These are phyloP conservation scores for Teunomyces atbi DNA, from an alignment of 805 yeast species.

Conservation along the genomic window DNA sequence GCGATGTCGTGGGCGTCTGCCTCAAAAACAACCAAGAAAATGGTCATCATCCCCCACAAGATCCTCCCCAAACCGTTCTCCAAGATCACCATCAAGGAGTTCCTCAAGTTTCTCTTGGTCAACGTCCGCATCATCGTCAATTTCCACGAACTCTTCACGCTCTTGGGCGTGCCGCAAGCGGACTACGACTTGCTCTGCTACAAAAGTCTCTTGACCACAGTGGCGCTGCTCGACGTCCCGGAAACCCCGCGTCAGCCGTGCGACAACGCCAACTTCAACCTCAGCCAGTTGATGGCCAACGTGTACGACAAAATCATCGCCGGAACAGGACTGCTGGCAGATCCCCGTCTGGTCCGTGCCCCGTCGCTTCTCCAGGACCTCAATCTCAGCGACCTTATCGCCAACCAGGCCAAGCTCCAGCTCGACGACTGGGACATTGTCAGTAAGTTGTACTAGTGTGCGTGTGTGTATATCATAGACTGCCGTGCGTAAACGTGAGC, in stretches of 20 bases:
- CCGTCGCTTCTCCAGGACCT: conserved; percentile 22
- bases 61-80: conserved; percentile 41
- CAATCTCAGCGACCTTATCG: conserved; percentile 20
- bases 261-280: conserved; percentile 8
- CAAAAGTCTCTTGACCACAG: conserved; percentile 16
- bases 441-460: conserved; percentile 20
- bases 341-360: conserved; percentile 7
- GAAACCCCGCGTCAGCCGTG: conserved; percentile 10
- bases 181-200: conserved; percentile 18
- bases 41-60: conserved; percentile 40
- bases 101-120: conserved; percentile 33
- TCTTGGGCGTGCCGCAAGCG: conserved; percentile 9
- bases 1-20: background rate
- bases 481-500: conserved; percentile 1
- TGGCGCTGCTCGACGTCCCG: conserved; percentile 14
- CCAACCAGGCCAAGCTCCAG: conserved; percentile 25
- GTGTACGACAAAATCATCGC: conserved; percentile 27
- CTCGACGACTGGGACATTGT: conserved; percentile 38
- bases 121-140: conserved; percentile 38
- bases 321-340: conserved; percentile 12
- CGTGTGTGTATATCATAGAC: background rate
- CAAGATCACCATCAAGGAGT: conserved; percentile 36
- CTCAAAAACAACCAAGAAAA: conserved; percentile 14
- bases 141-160: conserved; percentile 27
- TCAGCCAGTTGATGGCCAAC: conserved; percentile 28